A percentile compares a stretch with the other conserved stretches of the same genome.
Evolutionary conservation across 768 basidiomycete genomes (phyloP).

Genomic region (Scleroderma citrinum): DNA sequence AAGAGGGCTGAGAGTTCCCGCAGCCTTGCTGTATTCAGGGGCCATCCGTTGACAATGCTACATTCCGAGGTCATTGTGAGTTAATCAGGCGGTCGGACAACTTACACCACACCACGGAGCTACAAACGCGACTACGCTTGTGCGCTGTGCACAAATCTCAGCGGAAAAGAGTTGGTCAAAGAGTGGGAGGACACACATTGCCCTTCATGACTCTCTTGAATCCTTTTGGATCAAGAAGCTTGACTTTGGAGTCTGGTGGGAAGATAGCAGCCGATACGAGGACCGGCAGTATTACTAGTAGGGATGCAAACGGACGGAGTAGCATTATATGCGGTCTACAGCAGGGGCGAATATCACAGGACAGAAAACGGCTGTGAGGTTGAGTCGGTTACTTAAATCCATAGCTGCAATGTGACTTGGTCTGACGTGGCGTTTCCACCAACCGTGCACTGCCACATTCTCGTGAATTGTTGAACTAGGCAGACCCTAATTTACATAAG

Average conservation of each 20-base stretch:
- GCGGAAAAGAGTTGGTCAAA: not conserved
- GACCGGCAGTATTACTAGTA: slow-evolving; percentile 25
- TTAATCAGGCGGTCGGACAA: not conserved
- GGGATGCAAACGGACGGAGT: slow-evolving; percentile 10
- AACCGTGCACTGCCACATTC: not conserved
- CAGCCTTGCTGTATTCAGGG: slow-evolving; percentile 83
- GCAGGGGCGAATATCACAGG: not conserved
- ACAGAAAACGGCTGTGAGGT: not conserved
- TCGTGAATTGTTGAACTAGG: not conserved
- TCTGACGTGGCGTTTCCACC: not conserved
- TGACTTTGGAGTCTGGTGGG: slow-evolving; percentile 53
- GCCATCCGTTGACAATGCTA: slow-evolving; percentile 83
- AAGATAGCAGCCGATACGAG: slow-evolving; percentile 43
- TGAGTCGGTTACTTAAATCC: not conserved
- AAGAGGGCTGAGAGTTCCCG: slow-evolving; percentile 69
- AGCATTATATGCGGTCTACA: slow-evolving; percentile 14
- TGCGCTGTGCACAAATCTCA: slow-evolving; percentile 40
- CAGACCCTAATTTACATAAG: too few relatives aligned
- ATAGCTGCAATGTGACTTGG: not conserved
- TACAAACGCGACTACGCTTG: slow-evolving; percentile 81
- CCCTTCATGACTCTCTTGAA: slow-evolving; percentile 70
- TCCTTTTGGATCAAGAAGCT: slow-evolving; percentile 62
- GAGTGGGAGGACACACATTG: slow-evolving; percentile 49
- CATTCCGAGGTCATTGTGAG: not conserved
- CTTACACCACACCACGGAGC: slow-evolving; percentile 93